Evolutionary conservation across 164 flowering plant species (phyloP).

Genomic region (Tetracentron sinense): DNA sequence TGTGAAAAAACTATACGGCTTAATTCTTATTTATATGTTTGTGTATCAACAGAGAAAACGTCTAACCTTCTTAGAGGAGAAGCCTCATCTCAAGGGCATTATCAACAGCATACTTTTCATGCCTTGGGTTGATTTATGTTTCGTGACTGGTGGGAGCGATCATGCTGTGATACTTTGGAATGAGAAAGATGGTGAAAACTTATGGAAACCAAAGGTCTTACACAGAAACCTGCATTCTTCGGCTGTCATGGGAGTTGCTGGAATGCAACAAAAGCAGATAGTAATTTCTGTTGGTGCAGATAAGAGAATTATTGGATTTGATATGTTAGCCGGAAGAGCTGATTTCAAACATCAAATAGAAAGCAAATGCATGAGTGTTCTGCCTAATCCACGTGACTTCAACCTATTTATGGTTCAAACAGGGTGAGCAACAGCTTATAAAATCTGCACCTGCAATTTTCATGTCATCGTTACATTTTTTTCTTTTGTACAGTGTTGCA

Average conservation of each 20-base stretch:
- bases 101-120: slow-evolving; percentile 76
- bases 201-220: slow-evolving; percentile 71
- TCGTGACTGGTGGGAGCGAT: slow-evolving; percentile 92
- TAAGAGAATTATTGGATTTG: slow-evolving; percentile 77
- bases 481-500: background rate
- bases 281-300: slow-evolving; percentile 85
- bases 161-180: slow-evolving; percentile 88
- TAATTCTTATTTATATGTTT: slow-evolving; percentile 9
- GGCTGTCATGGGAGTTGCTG: slow-evolving; percentile 97
- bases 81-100: slow-evolving; percentile 87
- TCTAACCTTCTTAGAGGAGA: slow-evolving; percentile 65
- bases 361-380: slow-evolving; percentile 85
- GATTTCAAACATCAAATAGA: slow-evolving; percentile 80
- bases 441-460: background rate
- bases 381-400: slow-evolving; percentile 90
- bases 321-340: slow-evolving; percentile 50
- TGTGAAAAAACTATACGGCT: background rate
- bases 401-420: slow-evolving; percentile 94
- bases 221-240: slow-evolving; percentile 80
- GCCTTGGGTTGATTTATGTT: slow-evolving; percentile 70
- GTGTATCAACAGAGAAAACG: slow-evolving; percentile 41
- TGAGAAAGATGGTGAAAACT: slow-evolving; percentile 46
- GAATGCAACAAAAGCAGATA: slow-evolving; percentile 65
- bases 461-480: background rate
- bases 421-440: slow-evolving; percentile 40